Percentiles rank a stretch among this genome's conserved stretches.
phyloP scores from a whole-genome alignment of 2,329 filamentous ascomycete species.

The Ophiostoma triangulosporum region DNA sequence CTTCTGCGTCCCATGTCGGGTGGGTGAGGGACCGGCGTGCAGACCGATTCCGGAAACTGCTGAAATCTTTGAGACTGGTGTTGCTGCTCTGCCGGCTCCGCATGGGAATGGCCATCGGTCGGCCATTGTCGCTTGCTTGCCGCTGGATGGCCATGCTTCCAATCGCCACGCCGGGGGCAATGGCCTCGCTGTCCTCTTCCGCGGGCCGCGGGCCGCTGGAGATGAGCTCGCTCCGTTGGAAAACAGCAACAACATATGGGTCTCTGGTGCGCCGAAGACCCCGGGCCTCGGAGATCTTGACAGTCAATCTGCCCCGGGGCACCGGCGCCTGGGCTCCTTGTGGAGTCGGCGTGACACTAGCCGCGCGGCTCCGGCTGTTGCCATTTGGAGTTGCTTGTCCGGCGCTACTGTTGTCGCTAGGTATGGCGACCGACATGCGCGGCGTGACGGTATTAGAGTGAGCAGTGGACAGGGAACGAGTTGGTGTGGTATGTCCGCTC shows the following conservation, averaged over 20 bases:
- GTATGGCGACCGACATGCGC: constrained; percentile 11
- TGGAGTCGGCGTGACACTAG: constrained; percentile 36
- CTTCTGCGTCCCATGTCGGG: constrained; percentile 91
- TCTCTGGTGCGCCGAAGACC: constrained; percentile 71
- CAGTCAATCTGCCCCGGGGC: constrained; percentile 75
- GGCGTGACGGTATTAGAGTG: constrained; percentile 33
- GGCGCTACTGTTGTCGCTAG: constrained; percentile 14
- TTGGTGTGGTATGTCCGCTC: constrained; percentile 86
- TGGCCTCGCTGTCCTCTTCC: constrained; percentile 44
- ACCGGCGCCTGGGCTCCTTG: constrained; percentile 51
- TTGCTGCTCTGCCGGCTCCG: constrained; percentile 92
- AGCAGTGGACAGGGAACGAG: constrained; percentile 63
- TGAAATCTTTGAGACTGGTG: constrained; percentile 63
- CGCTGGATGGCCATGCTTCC: constrained; percentile 43
- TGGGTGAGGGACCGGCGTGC: constrained; percentile 52
- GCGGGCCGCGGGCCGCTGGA: constrained; percentile 64
- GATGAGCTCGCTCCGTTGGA: constrained; percentile 92
- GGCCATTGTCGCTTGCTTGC: constrained; percentile 67
- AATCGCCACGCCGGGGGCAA: constrained; percentile 28
- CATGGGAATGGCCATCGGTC: constrained; percentile 92
- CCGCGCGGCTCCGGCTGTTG: constrained; percentile 31
- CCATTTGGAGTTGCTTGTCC: constrained; percentile 6
- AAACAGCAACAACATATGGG: constrained; percentile 92
- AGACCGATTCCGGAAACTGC: constrained; percentile 45
- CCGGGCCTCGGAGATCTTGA: constrained; percentile 77